Evolutionary conservation across 805 yeast genomes (phyloP).

Genomic region (Pichia kluyveri): DNA sequence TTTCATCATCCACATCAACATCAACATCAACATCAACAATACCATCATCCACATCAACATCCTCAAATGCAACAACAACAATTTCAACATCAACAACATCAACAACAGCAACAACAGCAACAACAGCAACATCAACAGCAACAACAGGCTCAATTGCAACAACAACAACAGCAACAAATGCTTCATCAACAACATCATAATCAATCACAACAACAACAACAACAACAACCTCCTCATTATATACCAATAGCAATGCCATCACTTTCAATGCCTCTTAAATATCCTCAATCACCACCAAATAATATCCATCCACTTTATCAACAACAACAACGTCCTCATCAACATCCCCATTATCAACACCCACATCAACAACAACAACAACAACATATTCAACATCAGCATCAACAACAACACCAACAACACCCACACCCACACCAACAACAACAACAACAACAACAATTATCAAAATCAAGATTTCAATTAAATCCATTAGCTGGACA

Average conservation of each 20-base stretch:
- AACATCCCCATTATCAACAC: no score
- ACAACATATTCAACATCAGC: conserved; percentile 7
- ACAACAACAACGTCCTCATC: no score
- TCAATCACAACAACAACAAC: conserved; percentile 10
- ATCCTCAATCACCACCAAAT: background rate
- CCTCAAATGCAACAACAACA: no score
- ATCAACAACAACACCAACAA: conserved; percentile 9
- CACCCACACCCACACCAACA: conserved; percentile 6
- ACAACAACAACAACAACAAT: no score
- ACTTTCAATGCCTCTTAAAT: background rate
- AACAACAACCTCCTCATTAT: background rate
- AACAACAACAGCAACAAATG: background rate
- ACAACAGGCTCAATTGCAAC: background rate
- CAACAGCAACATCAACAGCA: no score
- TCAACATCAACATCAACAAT: no score
- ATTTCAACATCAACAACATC: no score
- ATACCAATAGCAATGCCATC: conserved; percentile 5
- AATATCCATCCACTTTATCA: no score
- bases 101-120: no score
- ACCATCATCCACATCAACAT: no score
- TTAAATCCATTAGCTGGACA: conserved; percentile 28
- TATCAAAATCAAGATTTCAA: conserved; percentile 5
- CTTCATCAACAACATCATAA: background rate
- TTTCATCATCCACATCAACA: no score
- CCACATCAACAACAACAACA: background rate